These are phyloP conservation scores for Talaromyces verruculosus DNA, from an alignment of 2,329 filamentous ascomycete genomes.

Conservation along the genomic window DNA sequence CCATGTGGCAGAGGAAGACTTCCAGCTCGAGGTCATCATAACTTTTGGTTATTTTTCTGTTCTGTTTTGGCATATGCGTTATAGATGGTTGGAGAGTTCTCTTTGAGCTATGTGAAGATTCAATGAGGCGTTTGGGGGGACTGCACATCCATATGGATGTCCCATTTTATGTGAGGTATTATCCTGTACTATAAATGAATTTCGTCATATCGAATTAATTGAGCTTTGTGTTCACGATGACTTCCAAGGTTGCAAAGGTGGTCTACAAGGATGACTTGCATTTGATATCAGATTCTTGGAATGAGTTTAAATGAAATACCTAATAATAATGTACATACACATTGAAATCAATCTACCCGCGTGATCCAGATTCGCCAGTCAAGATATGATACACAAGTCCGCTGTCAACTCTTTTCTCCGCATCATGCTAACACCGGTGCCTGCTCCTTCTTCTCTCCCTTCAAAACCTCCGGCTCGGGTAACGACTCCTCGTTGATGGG, in stretches of 20 bases:
- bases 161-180: neutral
- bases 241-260: neutral
- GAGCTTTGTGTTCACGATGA: neutral
- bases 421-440: constrained; percentile 11
- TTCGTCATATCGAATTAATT: neutral
- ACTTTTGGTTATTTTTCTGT: neutral
- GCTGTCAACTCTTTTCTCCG: neutral
- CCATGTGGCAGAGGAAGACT: constrained; percentile 39
- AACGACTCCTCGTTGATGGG: neutral
- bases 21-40: constrained; percentile 7
- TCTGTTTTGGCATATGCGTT: neutral
- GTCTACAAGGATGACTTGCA: neutral
- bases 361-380: constrained; percentile 12
- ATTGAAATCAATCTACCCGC: constrained; percentile 6
- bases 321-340: constrained; percentile 11
- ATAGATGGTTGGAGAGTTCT: neutral
- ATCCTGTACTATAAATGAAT: neutral
- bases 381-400: constrained; percentile 17
- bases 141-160: neutral
- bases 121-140: constrained; percentile 3
- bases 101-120: constrained; percentile 1
- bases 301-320: neutral
- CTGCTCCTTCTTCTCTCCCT: constrained; percentile 2
- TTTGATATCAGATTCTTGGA: neutral
- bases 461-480: constrained; percentile 5